Base-by-base conservation (phyloP, 352 stramenopile genomes). In the Pythium aphanidermatum region DNA sequence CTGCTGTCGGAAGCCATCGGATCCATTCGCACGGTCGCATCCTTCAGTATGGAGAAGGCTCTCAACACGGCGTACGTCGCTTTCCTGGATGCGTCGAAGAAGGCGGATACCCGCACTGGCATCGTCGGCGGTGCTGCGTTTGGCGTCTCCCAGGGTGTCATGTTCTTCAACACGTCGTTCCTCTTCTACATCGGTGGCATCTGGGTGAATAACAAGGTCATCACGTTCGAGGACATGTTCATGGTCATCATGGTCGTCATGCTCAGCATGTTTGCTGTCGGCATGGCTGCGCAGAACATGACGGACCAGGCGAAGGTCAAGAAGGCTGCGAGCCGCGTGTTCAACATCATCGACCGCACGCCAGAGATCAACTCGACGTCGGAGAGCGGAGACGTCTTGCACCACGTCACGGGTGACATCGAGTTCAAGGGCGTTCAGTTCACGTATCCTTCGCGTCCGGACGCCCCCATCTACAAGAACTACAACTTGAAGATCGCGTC, bases 401-500 rank as follows among this genome's bases (percentile, higher is more conserved):
- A 39, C 7, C 16, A 16, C n/a, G 47, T 51, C 1, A 9, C 16
- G 3, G 69, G 71, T 1, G 57, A 61, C 26, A 43, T 85, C 14
- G 35, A 54, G 7, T 79, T 84, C 47, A 38, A 46, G 16, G 46
- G 72, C 37, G 65, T 87, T 28, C 39, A 45, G 19, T 87, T 87
- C 53, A 33, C 62, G 21, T 87, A 87, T 45, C 74, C 74, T 10
- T 57, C 48, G 4, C 61, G 74, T 19, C 69, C 64, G 0, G 34
- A 77, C 1, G 51, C 65, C 2, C 45, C 42, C 9, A 72, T 96
- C 28, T 74, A 95, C 30, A 67, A 74, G 23, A 59, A 65, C 33
- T 64, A 96, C 34, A 74, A 63, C 37, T 51, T 97, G 2, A 48
- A 52, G n/a, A 76, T 77, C 53, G 25, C 51, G n/a, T 65, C 71